Conservation (phyloP, 2,329 filamentous ascomycete species). For the Colletotrichum melonis region DNA sequence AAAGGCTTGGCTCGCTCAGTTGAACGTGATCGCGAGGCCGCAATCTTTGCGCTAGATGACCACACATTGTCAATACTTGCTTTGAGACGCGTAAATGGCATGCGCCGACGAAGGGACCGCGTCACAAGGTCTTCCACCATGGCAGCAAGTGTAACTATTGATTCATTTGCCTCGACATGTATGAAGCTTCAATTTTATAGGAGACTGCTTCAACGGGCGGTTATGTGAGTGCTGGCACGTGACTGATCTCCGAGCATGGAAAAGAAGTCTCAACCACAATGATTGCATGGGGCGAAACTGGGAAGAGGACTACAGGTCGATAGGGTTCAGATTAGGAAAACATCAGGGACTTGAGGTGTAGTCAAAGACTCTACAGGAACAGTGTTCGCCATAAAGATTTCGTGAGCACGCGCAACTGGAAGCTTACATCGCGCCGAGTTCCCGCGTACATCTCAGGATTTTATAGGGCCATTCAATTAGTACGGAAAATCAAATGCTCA, state of each 20-base stretch:
- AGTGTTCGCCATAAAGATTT: too few species aligned
- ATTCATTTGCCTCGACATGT: constrained; percentile 31
- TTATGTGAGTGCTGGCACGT: constrained; percentile 39
- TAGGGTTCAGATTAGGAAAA: too few species aligned
- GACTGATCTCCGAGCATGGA: neutral
- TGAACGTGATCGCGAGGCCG: constrained; percentile 35
- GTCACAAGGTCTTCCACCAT: constrained; percentile 24
- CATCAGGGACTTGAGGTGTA: neutral
- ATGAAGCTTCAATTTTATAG: constrained; percentile 37
- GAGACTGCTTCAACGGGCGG: constrained; percentile 39
- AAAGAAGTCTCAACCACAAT: neutral
- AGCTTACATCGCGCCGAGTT: too few species aligned
- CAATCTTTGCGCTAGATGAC: constrained; percentile 38
- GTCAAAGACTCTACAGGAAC: neutral
- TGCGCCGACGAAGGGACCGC: neutral
- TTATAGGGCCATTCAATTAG: neutral
- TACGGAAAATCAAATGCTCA: neutral
- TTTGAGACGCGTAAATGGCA: neutral
- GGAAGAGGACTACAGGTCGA: neutral
- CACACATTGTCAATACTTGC: constrained; percentile 34
- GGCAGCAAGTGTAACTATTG: constrained; percentile 9
- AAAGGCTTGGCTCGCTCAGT: constrained; percentile 39
- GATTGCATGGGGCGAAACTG: too few species aligned
- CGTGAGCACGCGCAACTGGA: too few species aligned
- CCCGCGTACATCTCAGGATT: too few species aligned